phyloP scores from a whole-genome alignment of 1,284 basidiomycete species.

The Exobasidium cylindrosporum region DNA sequence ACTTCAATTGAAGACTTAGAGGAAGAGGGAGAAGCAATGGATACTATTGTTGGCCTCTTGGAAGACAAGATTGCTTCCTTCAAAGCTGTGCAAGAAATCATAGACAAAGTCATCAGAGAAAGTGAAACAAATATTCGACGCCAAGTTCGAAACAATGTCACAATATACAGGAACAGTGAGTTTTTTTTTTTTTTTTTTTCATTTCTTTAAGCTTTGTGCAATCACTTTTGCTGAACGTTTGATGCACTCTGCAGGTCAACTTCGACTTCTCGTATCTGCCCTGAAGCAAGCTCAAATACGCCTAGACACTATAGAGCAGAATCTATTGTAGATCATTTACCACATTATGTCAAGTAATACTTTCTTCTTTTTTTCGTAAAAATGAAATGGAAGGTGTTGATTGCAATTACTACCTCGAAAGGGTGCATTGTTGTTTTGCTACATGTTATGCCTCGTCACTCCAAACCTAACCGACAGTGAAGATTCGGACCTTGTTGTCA shows the following conservation, averaged over 20 bases:
- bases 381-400: too few relatives aligned
- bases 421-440: too few relatives aligned
- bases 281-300: not conserved
- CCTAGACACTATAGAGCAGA: not conserved
- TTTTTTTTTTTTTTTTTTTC: too few relatives aligned
- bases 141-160: not conserved
- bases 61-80: not conserved
- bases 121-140: not conserved
- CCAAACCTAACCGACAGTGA: slow-evolving; percentile 51
- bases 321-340: too few relatives aligned
- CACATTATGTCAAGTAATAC: too few relatives aligned
- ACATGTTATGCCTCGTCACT: not conserved
- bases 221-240: too few relatives aligned
- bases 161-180: not conserved
- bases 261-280: not conserved
- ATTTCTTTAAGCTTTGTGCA: too few relatives aligned
- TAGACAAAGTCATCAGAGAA: not conserved
- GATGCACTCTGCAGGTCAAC: not conserved
- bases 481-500: slow-evolving; percentile 57
- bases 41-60: not conserved
- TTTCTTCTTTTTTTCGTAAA: too few relatives aligned
- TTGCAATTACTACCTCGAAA: too few relatives aligned
- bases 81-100: not conserved
- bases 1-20: not conserved
- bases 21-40: not conserved